phyloP scores from a whole-genome alignment of 169 alveolate genomes.

The Theileria annulata region DNA sequence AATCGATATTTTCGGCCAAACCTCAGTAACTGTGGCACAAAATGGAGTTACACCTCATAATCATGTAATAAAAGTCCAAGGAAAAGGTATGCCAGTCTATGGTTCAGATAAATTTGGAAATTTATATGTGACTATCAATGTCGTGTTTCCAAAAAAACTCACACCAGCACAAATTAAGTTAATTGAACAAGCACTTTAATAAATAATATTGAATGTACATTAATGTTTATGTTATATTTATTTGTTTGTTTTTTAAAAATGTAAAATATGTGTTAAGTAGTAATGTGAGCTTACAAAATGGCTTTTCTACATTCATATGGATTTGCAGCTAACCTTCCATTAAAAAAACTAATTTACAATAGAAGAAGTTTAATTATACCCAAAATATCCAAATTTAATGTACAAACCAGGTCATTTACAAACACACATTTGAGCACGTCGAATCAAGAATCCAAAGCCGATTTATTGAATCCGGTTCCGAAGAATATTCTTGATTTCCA shows the following conservation, averaged over 20 bases:
- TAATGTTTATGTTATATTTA: too few species aligned
- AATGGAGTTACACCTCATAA: constrained; percentile 78
- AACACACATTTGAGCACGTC: not conserved
- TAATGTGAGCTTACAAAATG: not conserved
- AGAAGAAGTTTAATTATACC: not conserved
- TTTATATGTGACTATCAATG: constrained; percentile 71
- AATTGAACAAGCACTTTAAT: constrained; percentile 68
- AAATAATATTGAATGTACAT: not conserved
- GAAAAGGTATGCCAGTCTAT: constrained; percentile 80
- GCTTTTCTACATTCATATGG: not conserved
- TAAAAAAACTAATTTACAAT: not conserved
- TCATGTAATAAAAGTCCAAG: constrained; percentile 69
- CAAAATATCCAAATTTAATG: not conserved
- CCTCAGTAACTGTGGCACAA: constrained; percentile 66
- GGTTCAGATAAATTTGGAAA: constrained; percentile 74
- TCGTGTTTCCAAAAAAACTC: constrained; percentile 74
- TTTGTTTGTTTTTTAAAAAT: not conserved
- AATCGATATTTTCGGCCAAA: constrained; percentile 75
- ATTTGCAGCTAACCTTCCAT: not conserved
- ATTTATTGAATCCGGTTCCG: not conserved
- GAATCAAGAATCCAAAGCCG: not conserved
- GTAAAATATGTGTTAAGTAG: not conserved
- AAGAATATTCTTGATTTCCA: constrained; percentile 11
- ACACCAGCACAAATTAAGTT: constrained; percentile 69
- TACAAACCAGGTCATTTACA: not conserved